These are phyloP conservation scores for Athelia psychrophila DNA, from an alignment of 1,284 basidiomycete species.

Conservation along the genomic window DNA sequence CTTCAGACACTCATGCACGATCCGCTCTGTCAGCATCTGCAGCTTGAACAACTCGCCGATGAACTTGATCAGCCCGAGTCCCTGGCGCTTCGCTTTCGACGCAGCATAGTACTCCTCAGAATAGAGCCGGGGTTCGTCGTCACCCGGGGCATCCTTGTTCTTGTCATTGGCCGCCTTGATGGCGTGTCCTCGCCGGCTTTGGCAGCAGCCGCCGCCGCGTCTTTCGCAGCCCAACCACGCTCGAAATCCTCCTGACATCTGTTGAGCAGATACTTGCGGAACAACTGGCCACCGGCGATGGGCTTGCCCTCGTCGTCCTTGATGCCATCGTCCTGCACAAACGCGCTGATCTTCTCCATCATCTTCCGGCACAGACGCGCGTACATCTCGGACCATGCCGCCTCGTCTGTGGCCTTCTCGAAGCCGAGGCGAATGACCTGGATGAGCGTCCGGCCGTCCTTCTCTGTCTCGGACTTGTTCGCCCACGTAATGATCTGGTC, in stretches of 20 bases:
- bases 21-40: slow-evolving; percentile 90
- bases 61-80: slow-evolving; percentile 95
- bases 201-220: slow-evolving; percentile 56
- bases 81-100: slow-evolving; percentile 95
- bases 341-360: slow-evolving; percentile 84
- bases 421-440: too few relatives aligned
- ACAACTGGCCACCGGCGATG: slow-evolving; percentile 88
- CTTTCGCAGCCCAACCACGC: slow-evolving; percentile 80
- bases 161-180: slow-evolving; percentile 57
- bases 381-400: too few relatives aligned
- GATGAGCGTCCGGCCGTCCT: too few relatives aligned
- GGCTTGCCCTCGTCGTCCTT: slow-evolving; percentile 77
- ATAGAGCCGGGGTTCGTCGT: slow-evolving; percentile 67
- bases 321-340: slow-evolving; percentile 87
- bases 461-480: too few relatives aligned
- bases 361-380: slow-evolving; percentile 88
- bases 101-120: slow-evolving; percentile 94
- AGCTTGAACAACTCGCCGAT: slow-evolving; percentile 98
- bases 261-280: slow-evolving; percentile 92
- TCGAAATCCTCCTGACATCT: slow-evolving; percentile 96
- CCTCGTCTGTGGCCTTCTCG: too few relatives aligned
- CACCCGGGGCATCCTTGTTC: slow-evolving; percentile 26
- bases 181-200: slow-evolving; percentile 62
- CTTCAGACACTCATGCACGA: slow-evolving; percentile 97
- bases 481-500: too few relatives aligned